Conservation (phyloP, 495 filamentous ascomycete genomes). For the Podospora anserina region DNA sequence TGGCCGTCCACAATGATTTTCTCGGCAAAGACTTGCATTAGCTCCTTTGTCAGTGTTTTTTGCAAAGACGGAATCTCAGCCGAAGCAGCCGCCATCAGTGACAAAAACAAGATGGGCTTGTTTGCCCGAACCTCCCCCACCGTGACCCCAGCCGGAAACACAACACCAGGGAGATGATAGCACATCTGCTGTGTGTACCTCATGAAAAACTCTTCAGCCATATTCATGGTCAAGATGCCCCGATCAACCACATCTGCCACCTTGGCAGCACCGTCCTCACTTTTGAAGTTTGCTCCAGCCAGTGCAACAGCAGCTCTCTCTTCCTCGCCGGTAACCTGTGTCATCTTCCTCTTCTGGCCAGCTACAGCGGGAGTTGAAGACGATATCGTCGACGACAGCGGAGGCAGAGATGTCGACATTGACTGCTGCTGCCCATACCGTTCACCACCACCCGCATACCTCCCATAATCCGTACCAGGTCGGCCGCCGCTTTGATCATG, state of each 20-base stretch:
- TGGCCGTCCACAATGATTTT: slow-evolving; percentile 70
- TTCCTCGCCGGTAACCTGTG: slow-evolving; percentile 21
- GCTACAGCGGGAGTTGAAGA: slow-evolving; percentile 23
- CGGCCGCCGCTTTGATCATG: neutral
- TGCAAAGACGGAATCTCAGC: slow-evolving; percentile 59
- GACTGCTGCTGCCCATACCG: slow-evolving; percentile 19
- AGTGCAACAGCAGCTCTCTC: neutral
- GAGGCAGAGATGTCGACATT: slow-evolving; percentile 21
- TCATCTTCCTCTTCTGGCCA: slow-evolving; percentile 49
- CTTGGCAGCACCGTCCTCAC: slow-evolving; percentile 5
- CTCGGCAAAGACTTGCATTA: slow-evolving; percentile 71
- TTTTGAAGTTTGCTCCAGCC: slow-evolving; percentile 31
- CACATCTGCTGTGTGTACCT: slow-evolving; percentile 68
- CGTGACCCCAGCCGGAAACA: slow-evolving; percentile 65
- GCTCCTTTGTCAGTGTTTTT: slow-evolving; percentile 59
- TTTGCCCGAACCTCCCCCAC: slow-evolving; percentile 63
- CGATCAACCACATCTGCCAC: slow-evolving; percentile 65
- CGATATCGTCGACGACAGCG: neutral
- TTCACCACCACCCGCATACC: neutral
- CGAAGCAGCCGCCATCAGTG: slow-evolving; percentile 70
- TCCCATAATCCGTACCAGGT: neutral
- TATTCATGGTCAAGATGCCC: slow-evolving; percentile 59
- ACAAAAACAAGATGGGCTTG: slow-evolving; percentile 77
- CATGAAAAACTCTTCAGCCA: slow-evolving; percentile 62
- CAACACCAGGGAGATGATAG: slow-evolving; percentile 71